These are phyloP conservation scores for Paulownia fortunei DNA, from an alignment of 257 asterid genomes.

Conservation along the genomic window DNA sequence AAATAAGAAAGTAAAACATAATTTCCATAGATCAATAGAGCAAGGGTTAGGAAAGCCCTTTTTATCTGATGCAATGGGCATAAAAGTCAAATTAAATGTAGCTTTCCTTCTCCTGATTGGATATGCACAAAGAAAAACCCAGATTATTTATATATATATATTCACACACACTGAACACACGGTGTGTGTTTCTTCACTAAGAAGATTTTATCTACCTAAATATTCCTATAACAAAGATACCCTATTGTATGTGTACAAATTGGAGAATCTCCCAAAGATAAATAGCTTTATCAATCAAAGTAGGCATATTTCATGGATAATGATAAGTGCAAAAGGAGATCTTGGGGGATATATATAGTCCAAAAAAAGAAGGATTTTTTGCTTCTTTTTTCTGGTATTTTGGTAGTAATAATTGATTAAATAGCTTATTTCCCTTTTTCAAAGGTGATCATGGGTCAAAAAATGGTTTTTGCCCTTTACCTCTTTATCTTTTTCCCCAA, in stretches of 20 bases:
- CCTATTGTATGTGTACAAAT: conserved; percentile 30
- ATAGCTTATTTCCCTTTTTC: conserved; percentile 39
- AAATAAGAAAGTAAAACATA: too few species aligned
- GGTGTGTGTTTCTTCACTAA: conserved; percentile 27
- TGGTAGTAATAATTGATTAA: conserved; percentile 19
- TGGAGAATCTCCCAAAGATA: conserved; percentile 53
- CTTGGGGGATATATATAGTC: too few species aligned
- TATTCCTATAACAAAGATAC: conserved; percentile 43
- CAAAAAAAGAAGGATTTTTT: too few species aligned
- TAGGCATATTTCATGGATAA: conserved; percentile 48
- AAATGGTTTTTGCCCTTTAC: conserved; percentile 48
- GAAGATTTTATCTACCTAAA: conserved; percentile 49
- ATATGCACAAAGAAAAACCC: too few species aligned
- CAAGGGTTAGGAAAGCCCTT: too few species aligned
- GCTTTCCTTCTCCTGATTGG: too few species aligned
- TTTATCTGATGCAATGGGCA: too few species aligned
- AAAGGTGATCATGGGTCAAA: conserved; percentile 67
- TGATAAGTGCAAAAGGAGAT: conserved; percentile 49
- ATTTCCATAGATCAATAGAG: too few species aligned
- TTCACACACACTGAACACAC: not conserved
- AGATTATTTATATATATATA: not conserved
- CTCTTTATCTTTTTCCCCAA: conserved; percentile 50
- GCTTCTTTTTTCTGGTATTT: conserved; percentile 7
- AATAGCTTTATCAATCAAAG: conserved; percentile 42
- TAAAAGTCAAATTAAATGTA: too few species aligned